Conservation (phyloP, 805 yeast genomes). For the Candida argentea region DNA sequence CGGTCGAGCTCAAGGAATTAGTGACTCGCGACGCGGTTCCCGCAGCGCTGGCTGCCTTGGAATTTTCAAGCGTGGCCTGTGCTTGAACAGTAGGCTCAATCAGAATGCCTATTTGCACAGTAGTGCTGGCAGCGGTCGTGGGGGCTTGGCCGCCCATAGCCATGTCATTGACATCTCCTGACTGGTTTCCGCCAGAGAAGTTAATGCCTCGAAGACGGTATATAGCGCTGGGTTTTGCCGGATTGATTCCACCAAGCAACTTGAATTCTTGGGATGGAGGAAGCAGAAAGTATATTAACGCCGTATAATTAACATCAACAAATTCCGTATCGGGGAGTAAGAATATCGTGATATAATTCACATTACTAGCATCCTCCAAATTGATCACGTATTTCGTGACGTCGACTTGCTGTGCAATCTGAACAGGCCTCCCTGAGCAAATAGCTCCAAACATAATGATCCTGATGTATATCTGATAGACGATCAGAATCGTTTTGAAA, state of each 20-base stretch:
- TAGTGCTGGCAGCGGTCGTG: constrained; percentile 17
- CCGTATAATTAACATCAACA: constrained; percentile 59
- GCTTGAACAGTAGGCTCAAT: constrained; percentile 73
- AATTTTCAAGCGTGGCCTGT: constrained; percentile 40
- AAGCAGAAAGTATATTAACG: constrained; percentile 81
- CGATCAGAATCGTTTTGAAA: too few relatives aligned
- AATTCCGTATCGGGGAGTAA: constrained; percentile 69
- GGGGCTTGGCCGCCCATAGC: constrained; percentile 19
- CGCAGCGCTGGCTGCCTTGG: constrained; percentile 16
- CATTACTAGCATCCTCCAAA: constrained; percentile 51
- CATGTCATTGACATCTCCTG: constrained; percentile 26
- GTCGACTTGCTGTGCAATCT: constrained; percentile 56
- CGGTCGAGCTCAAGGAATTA: constrained; percentile 22
- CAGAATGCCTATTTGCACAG: constrained; percentile 68
- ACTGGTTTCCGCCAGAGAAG: constrained; percentile 8
- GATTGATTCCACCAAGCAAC: constrained; percentile 53
- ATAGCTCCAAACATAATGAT: constrained; percentile 68
- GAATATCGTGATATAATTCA: constrained; percentile 77
- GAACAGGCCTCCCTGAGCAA: constrained; percentile 60
- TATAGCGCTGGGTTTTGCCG: constrained; percentile 80
- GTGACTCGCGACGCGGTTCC: constrained; percentile 12
- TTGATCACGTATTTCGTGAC: constrained; percentile 54
- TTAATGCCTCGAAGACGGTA: constrained; percentile 54
- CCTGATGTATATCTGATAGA: too few relatives aligned
- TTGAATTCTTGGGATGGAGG: constrained; percentile 53